Base-by-base conservation (phyloP, 768 basidiomycete species). In the Tulasnella sp. region DNA sequence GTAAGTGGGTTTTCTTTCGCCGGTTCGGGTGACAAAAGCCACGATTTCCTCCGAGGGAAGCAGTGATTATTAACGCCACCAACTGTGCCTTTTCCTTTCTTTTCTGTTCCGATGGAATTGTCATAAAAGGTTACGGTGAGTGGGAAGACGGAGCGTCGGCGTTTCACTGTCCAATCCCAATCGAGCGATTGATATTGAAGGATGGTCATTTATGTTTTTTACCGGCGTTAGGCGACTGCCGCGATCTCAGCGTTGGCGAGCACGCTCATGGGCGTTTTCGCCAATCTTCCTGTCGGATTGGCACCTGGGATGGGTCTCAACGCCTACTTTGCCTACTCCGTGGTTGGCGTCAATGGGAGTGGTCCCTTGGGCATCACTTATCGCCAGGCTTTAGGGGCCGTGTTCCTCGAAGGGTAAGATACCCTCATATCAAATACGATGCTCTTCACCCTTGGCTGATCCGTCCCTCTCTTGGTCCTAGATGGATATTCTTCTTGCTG, bases 201-300 rank as follows among this genome's bases (percentile, higher is more conserved):
- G n/a, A n/a, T n/a, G 34, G 34, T 5, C 15, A 38, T 15, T 38
- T 38, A 38, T 38, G 34, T 38, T 7, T 7, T 38, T 5, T 38
- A 5, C 34, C 34, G n/a, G 30, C 67, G 89, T 85, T 4, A 78
- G 55, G 55, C 85, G 11, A 91, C 89, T 0, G 87, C 88, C 9
- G 84, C 86, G 56, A 78, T 89, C 61, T 76, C 86, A 3, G 81
- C 85, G 0, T 77, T 93, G 5, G 71, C 87, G 9, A 85, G 84
- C 17, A 80, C 85, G 68, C 78, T 90, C 61, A 89, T 93, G 88
- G 90, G 90, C 48, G 72, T 84, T 13, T 69, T 90, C 23, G 90
- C 87, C 41, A 93, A 93, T 68, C 74, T 93, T n/a, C 90, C 90
- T 1, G 80, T 93, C n/a, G 88, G 67, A 29, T 79, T 92, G 71